Evolutionary conservation across 164 flowering plant species (phyloP).

Genomic region (Umbellularia californica): DNA sequence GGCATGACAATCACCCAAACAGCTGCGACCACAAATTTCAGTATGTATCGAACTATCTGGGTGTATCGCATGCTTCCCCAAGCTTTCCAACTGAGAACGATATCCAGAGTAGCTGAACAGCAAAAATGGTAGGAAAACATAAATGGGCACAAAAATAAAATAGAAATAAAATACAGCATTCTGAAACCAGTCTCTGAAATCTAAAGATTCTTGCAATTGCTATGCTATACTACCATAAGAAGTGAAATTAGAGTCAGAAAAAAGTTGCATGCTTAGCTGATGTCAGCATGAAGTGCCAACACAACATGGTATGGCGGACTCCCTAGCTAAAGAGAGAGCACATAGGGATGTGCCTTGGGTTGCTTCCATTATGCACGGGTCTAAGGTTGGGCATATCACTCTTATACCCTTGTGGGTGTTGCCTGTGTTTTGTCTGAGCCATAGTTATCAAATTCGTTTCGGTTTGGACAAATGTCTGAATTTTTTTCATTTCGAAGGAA

Average conservation of each 20-base stretch:
- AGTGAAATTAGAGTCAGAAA: background rate
- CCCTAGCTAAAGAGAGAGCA: too few relatives aligned
- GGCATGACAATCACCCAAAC: constrained; percentile 86
- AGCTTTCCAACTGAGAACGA: constrained; percentile 73
- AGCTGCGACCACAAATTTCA: constrained; percentile 81
- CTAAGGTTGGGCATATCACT: too few relatives aligned
- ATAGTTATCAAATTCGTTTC: too few relatives aligned
- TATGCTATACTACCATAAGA: background rate
- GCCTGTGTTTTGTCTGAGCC: background rate
- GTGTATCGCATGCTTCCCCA: constrained; percentile 80
- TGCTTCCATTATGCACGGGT: too few relatives aligned
- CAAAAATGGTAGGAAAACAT: constrained; percentile 10
- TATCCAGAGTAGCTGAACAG: constrained; percentile 79
- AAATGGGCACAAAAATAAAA: background rate
- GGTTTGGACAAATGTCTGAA: too few relatives aligned
- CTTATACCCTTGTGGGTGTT: too few relatives aligned
- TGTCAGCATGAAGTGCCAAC: constrained; percentile 4
- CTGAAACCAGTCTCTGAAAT: background rate
- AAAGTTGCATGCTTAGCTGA: background rate
- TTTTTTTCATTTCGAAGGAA: too few relatives aligned
- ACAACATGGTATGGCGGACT: background rate
- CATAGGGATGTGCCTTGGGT: too few relatives aligned
- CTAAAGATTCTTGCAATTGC: background rate
- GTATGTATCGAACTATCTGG: constrained; percentile 72
- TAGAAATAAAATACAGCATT: background rate